Conservation (phyloP, 176 grass and related monocot species). For the Avena eriantha region DNA sequence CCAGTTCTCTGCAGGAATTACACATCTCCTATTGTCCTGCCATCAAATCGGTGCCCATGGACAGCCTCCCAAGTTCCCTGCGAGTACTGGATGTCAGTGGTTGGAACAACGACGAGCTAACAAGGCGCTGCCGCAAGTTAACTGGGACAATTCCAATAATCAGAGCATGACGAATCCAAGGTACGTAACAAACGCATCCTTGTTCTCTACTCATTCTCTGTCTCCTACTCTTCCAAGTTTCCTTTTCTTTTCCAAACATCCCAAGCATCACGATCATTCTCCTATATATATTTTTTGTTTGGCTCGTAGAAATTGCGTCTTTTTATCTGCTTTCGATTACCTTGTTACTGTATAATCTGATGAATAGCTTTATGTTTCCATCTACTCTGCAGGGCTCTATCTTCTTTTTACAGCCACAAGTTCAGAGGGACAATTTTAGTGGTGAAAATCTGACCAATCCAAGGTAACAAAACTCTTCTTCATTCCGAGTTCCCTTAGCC, state of each 20-base stretch:
- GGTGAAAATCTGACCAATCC: background rate
- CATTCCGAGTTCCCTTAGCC: background rate
- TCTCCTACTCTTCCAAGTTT: background rate
- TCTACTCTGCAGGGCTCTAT: background rate
- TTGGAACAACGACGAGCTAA: background rate
- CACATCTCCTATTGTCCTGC: fast-evolving
- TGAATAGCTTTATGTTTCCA: background rate
- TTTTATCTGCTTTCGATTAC: background rate
- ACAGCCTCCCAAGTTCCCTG: too few species aligned
- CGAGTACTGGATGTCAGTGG: fast-evolving
- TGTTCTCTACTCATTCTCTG: background rate
- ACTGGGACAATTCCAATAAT: constrained; percentile 15
- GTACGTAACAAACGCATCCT: background rate
- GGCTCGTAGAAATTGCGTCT: background rate
- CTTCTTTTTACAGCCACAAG: background rate
- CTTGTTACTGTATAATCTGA: background rate
- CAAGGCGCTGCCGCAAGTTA: constrained; percentile 8
- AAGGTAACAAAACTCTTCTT: constrained; percentile 22
- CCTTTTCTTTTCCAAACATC: background rate
- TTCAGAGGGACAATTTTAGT: constrained; percentile 3
- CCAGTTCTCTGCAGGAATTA: background rate
- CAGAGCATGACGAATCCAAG: background rate
- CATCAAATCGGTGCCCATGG: background rate
- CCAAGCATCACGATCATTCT: background rate
- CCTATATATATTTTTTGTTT: background rate